Conservation (phyloP, 805 yeast genomes). For the Zygosaccharomyces rouxii region DNA sequence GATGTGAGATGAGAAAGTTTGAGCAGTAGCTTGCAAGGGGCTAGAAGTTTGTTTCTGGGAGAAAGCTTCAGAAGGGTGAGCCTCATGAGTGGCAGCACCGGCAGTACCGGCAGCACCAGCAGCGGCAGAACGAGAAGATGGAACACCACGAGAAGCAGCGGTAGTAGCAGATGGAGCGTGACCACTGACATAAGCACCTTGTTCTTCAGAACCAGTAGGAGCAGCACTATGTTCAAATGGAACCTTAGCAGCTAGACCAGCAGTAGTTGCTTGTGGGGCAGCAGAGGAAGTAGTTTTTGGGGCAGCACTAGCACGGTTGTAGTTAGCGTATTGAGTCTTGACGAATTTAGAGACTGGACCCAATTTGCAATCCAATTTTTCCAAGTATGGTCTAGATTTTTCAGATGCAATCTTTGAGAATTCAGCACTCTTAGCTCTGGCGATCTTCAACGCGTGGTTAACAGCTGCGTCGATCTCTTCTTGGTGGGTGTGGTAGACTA, state of each 20-base stretch:
- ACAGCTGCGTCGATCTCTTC: slow-evolving; percentile 68
- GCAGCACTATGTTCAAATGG: slow-evolving; percentile 20
- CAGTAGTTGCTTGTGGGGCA: slow-evolving; percentile 4
- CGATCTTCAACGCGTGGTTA: slow-evolving; percentile 42
- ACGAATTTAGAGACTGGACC: slow-evolving; percentile 65
- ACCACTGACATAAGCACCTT: slow-evolving; percentile 5
- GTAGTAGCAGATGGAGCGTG: slow-evolving; percentile 25
- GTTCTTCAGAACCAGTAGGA: neutral
- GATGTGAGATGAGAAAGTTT: neutral
- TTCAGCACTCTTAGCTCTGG: slow-evolving; percentile 47
- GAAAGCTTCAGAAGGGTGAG: slow-evolving; percentile 27
- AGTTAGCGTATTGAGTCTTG: slow-evolving; percentile 38
- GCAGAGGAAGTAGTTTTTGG: slow-evolving; percentile 27
- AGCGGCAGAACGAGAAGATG: slow-evolving; percentile 32
- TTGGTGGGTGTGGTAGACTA: slow-evolving; percentile 67
- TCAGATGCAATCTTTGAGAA: slow-evolving; percentile 47
- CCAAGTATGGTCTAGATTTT: slow-evolving; percentile 56
- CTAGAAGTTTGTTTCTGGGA: neutral
- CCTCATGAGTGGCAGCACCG: slow-evolving; percentile 1
- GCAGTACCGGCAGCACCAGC: neutral
- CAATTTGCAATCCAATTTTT: slow-evolving; percentile 52
- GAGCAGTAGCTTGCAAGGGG: neutral
- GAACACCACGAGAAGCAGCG: slow-evolving; percentile 38
- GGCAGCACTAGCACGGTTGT: slow-evolving; percentile 55
- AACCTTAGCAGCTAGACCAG: slow-evolving; percentile 17